These are phyloP conservation scores for Trypanosomatidae sp. DNA, from an alignment of 208 protist species.

Conservation along the genomic window DNA sequence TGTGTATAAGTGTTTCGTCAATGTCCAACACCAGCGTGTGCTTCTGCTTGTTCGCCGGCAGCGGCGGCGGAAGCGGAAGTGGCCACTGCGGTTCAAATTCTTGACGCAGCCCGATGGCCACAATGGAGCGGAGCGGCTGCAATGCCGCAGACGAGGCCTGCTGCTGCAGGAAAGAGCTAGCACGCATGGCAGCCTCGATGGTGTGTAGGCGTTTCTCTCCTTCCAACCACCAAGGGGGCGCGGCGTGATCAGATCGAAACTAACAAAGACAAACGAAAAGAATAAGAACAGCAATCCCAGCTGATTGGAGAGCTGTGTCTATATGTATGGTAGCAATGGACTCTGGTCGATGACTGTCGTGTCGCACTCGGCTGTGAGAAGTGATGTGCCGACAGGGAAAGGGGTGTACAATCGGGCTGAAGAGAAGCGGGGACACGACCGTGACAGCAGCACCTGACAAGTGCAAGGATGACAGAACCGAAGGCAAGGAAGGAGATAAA, in stretches of 20 bases:
- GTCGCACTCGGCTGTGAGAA: neutral
- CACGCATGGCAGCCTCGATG: slow-evolving; percentile 13
- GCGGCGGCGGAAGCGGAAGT: slow-evolving; percentile 62
- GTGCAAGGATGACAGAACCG: neutral
- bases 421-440: neutral
- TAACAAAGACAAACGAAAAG: neutral
- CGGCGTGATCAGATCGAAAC: neutral
- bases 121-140: slow-evolving; percentile 38
- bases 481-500: neutral
- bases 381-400: neutral
- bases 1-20: slow-evolving; percentile 85
- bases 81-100: slow-evolving; percentile 69
- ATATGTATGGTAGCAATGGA: neutral
- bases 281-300: neutral
- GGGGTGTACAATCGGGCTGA: neutral
- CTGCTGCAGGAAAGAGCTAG: slow-evolving; percentile 11
- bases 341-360: neutral
- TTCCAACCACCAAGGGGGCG: neutral
- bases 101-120: slow-evolving; percentile 45
- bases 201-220: neutral
- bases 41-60: slow-evolving; percentile 40
- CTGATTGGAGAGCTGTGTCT: neutral
- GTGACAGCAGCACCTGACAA: neutral
- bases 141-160: slow-evolving; percentile 16
- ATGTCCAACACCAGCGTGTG: slow-evolving; percentile 88